Evolutionary conservation across 306 rosid species (phyloP), one percentile per base, ranked within the genome.

Genomic region (Cicer judaicum): DNA sequence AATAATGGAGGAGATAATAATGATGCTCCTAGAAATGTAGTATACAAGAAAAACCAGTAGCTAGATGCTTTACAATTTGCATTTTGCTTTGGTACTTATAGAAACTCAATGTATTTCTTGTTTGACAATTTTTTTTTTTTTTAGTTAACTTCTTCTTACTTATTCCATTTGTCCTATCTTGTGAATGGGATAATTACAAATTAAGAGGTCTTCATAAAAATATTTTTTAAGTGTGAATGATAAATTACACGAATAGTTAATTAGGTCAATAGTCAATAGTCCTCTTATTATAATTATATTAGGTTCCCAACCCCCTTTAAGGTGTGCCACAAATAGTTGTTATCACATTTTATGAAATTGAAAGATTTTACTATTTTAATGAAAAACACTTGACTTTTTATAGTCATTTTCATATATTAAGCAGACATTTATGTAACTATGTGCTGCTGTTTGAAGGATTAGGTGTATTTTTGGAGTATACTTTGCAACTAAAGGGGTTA

Each of bases 131-230:
- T 1, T 56, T 12, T 10, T 10, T 9, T 15, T 10, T 10, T 19
- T 15, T 7, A 11, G 9, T 3, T 7, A 48, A 3, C 40, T 12
- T 40, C 10, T 57, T n/a, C 15, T 39, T 80, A 49, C 84, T 16
- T 59, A 16, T 76, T 73, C 71, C 70, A 8, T 24, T 40, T 0
- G 63, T 54, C 78, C 16, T 64, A n/a, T 71, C 56, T 65, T 18
- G 6, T 7, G 13, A 72, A 19, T 44, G 19, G 43, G 40, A 36
- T 8, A n/a, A n/a, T 34, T 52, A 16, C 38, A 46, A 70, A 43
- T 41, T 42, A 78, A 42, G 18, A 79, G 52, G 77, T 80, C 77
- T 75, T 63, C 5, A 1, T 1, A 24, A 71, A 64, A 76, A 70
- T 40, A 47, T 64, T 70, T 46, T 4, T 21, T 64, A 70, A 53